phyloP scores from a whole-genome alignment of 108 stramenopile species.

The Pseudonitzschia pungens region DNA sequence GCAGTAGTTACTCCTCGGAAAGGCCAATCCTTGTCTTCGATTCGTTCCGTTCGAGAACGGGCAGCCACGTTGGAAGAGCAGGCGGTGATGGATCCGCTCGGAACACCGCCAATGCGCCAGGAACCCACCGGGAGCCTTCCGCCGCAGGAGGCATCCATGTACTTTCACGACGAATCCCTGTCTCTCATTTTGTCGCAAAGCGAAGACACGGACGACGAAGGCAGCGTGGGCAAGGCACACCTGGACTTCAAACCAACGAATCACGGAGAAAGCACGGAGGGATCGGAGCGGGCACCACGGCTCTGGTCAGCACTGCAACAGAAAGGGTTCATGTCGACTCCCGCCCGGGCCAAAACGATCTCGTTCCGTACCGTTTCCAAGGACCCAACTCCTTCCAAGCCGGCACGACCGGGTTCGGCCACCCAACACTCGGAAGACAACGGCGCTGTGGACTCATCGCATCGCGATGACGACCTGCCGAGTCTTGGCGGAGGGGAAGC shows the following conservation, averaged over 20 bases:
- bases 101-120: constrained; percentile 1
- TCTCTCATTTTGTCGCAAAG: constrained; percentile 16
- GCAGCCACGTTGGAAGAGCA: background rate
- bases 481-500: background rate
- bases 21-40: background rate
- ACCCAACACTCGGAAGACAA: background rate
- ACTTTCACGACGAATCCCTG: constrained; percentile 20
- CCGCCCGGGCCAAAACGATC: constrained; percentile 6
- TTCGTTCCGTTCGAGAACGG: too few relatives aligned
- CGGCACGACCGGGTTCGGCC: background rate
- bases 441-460: background rate
- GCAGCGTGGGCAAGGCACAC: background rate
- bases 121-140: constrained; percentile 16
- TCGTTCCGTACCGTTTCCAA: constrained; percentile 9
- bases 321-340: constrained; percentile 10
- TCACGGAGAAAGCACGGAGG: background rate
- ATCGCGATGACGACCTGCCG: background rate
- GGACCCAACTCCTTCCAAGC: constrained; percentile 19
- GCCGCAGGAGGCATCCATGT: constrained; percentile 5
- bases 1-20: background rate
- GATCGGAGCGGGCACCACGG: background rate
- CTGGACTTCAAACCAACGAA: background rate
- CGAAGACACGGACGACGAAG: constrained; percentile 1
- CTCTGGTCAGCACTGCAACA: constrained; percentile 6
- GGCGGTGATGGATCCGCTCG: background rate